Percentiles rank a stretch among this genome's conserved stretches.
phyloP scores from a whole-genome alignment of 768 basidiomycete species.

The Piloderma croceum region DNA sequence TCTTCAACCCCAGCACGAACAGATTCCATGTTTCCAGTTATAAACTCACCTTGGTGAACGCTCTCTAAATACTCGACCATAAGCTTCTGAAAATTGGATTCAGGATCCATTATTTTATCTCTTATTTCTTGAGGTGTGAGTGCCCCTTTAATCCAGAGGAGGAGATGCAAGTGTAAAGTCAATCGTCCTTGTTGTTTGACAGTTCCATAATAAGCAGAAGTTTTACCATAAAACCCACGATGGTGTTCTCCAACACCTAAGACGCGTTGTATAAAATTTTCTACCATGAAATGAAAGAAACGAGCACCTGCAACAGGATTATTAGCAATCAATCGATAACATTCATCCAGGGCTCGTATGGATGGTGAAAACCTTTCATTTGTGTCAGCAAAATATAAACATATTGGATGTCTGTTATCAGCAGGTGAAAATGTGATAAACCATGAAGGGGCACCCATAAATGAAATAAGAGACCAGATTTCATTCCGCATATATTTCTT shows the following conservation, averaged over 20 bases:
- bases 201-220: slow-evolving; percentile 16
- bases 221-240: slow-evolving; percentile 13
- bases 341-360: neutral
- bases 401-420: slow-evolving; percentile 15
- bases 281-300: slow-evolving; percentile 16
- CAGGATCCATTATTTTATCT: slow-evolving; percentile 7
- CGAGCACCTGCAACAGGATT: slow-evolving; percentile 15
- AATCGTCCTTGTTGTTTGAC: slow-evolving; percentile 16
- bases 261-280: slow-evolving; percentile 11
- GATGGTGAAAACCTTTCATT: slow-evolving; percentile 5
- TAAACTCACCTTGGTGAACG: slow-evolving; percentile 27
- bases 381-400: slow-evolving; percentile 13
- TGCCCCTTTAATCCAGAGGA: slow-evolving; percentile 11
- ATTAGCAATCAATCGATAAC: slow-evolving; percentile 2
- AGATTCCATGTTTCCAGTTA: slow-evolving; percentile 15
- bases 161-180: slow-evolving; percentile 18
- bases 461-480: slow-evolving; percentile 26
- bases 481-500: slow-evolving; percentile 27
- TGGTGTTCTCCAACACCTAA: slow-evolving; percentile 1
- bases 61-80: slow-evolving; percentile 28
- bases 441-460: slow-evolving; percentile 8
- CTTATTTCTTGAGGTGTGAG: slow-evolving; percentile 14
- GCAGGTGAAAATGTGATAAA: slow-evolving; percentile 27
- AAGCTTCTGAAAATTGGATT: slow-evolving; percentile 5
- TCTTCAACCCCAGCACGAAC: slow-evolving; percentile 7